Conservation (phyloP, 169 alveolate species). For the Babesia caballi region DNA sequence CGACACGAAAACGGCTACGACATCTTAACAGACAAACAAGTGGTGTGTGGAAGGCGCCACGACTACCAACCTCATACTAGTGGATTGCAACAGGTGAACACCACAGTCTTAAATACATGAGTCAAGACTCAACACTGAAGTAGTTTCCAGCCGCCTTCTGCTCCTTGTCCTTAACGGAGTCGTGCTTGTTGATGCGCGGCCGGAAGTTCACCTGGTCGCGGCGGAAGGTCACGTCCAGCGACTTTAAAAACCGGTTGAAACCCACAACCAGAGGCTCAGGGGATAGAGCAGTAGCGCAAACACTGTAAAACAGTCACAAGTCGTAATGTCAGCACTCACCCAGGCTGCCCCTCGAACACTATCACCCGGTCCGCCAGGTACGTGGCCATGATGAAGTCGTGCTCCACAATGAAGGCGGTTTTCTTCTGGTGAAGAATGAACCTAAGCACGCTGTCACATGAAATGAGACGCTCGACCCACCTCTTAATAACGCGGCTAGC, state of each 20-base stretch:
- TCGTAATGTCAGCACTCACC: constrained; percentile 78
- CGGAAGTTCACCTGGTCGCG: constrained; percentile 98
- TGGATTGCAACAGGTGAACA: not conserved
- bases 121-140: constrained; percentile 85
- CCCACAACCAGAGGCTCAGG: constrained; percentile 85
- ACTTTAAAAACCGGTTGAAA: constrained; percentile 92
- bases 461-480: not conserved
- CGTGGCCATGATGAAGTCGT: constrained; percentile 99
- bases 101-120: not conserved
- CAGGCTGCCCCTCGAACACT: constrained; percentile 97
- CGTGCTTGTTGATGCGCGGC: constrained; percentile 98
- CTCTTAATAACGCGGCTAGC: constrained; percentile 98
- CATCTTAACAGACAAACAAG: not conserved
- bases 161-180: constrained; percentile 97
- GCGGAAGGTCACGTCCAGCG: constrained; percentile 96
- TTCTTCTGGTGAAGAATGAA: constrained; percentile 95
- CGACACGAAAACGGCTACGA: not conserved
- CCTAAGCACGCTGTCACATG: constrained; percentile 1
- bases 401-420: constrained; percentile 99
- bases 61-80: not conserved
- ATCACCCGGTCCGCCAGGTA: constrained; percentile 99
- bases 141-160: constrained; percentile 95
- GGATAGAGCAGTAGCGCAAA: constrained; percentile 67
- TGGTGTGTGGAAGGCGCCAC: not conserved
- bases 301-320: constrained; percentile 19